phyloP scores from a whole-genome alignment of 345 rosid species.

The Citrus sp. region DNA sequence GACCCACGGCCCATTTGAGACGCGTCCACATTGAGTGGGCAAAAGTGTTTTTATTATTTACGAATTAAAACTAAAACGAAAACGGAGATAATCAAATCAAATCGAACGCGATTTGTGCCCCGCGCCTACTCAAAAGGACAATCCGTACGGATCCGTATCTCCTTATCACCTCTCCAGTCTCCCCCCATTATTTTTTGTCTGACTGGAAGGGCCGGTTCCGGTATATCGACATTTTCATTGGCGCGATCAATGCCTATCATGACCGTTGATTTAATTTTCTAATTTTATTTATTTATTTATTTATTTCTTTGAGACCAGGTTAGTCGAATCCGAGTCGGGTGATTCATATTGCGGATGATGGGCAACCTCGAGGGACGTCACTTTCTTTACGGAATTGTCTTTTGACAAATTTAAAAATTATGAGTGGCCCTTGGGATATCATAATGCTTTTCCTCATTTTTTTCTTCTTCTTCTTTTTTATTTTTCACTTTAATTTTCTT shows the following conservation, averaged over 20 bases:
- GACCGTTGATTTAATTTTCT: neutral
- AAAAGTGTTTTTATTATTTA: neutral
- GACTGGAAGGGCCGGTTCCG: no score
- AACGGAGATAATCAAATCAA: neutral
- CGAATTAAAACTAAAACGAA: neutral
- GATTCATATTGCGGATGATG: neutral
- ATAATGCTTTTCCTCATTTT: neutral
- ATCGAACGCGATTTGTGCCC: neutral
- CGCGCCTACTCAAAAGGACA: conserved; percentile 9
- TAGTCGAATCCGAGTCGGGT: neutral
- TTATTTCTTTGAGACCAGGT: no score
- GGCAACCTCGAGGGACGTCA: neutral
- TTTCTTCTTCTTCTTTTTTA: no score
- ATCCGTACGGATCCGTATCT: conserved; percentile 35
- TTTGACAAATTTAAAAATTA: no score
- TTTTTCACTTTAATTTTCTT: no score
- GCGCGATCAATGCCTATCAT: no score
- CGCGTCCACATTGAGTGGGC: neutral
- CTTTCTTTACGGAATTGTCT: neutral
- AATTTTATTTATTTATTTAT: no score
- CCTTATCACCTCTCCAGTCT: neutral
- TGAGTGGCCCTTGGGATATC: neutral
- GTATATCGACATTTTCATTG: no score
- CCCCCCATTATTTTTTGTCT: neutral
- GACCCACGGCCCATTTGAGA: conserved; percentile 20